Base-by-base conservation (phyloP, 352 stramenopile genomes). In the Aphanomyces cochlioides region DNA sequence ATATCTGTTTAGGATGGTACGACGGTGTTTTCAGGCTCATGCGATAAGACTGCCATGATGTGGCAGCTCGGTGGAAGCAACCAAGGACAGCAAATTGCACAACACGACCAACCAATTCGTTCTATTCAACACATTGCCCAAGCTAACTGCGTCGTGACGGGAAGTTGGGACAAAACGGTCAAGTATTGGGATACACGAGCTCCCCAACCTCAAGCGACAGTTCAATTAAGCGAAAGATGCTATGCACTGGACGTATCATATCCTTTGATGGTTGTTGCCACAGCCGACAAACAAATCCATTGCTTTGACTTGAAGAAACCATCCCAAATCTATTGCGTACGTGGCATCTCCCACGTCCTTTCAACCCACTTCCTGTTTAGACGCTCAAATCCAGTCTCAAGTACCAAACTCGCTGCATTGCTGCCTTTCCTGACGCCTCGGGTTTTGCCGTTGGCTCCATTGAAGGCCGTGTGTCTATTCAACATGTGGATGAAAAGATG, bases 121-220 rank as follows among this genome's bases (percentile, higher is more conserved):
- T 82, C 76, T 47, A 94, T 98, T 41, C 77, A 79, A 5, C 91
- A 89, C 43, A 82, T 98, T 61, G 78, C 82, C 43, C 81, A 92
- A 37, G 81, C 79, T 48, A 96, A 92, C 59, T 87, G 96, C 66
- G 91, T 99, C 63, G 90, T 96, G 19, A 98, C 90, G 17, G 96
- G 90, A n/a, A 90, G 85, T 66, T 98, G 93, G 92, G 91, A 97
- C 82, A 95, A 96, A 67, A 96, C 92, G 54, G 69, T 99, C 67
- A 98, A 98, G 83, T 99, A 98, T 78, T 99, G 96, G 96, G 96
- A 99, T 77, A 95, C 85, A 41, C 79, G 95, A 47, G 88, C 83
- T 72, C 89, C 90, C 5, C 96, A 86, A 56, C 86, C 95, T 15
- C 95, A 93, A 65, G 89, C 84, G 17, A 83, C 79, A 1, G 78